phyloP scores from a whole-genome alignment of 2,329 filamentous ascomycete species.

The Pseudogymnoascus sp. region DNA sequence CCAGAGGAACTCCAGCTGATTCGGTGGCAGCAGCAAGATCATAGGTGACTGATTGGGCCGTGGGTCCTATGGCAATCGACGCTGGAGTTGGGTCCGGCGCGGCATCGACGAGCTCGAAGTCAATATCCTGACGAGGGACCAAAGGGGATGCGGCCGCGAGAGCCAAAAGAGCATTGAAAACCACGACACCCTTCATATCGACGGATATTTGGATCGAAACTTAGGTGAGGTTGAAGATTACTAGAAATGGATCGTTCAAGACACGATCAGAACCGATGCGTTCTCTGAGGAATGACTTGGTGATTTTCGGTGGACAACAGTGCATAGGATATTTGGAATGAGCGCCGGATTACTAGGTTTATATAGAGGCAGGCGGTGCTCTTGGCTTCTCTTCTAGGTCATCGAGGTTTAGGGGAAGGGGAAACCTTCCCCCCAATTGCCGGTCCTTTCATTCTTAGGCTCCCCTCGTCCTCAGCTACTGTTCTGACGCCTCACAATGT shows the following conservation, averaged over 20 bases:
- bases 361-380: not conserved
- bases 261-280: not conserved
- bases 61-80: conserved; percentile 26
- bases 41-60: conserved; percentile 24
- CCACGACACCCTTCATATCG: not conserved
- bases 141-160: conserved; percentile 22
- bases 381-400: not conserved
- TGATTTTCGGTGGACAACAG: not conserved
- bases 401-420: not conserved
- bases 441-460: not conserved
- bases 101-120: conserved; percentile 29
- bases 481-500: not conserved
- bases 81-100: conserved; percentile 26
- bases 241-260: not conserved
- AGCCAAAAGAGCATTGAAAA: conserved; percentile 11
- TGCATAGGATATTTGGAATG: not conserved
- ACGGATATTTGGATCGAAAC: not conserved
- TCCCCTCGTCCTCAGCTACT: not conserved
- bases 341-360: not conserved
- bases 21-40: conserved; percentile 25
- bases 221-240: not conserved
- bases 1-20: conserved; percentile 13
- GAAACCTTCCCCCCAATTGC: not conserved
- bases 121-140: conserved; percentile 26
- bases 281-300: not conserved